Percentiles rank a stretch among this genome's conserved stretches.
These are phyloP conservation scores for Sugiyamaella grinbergsii DNA, from an alignment of 1,139 yeast genomes.

Conservation along the genomic window DNA sequence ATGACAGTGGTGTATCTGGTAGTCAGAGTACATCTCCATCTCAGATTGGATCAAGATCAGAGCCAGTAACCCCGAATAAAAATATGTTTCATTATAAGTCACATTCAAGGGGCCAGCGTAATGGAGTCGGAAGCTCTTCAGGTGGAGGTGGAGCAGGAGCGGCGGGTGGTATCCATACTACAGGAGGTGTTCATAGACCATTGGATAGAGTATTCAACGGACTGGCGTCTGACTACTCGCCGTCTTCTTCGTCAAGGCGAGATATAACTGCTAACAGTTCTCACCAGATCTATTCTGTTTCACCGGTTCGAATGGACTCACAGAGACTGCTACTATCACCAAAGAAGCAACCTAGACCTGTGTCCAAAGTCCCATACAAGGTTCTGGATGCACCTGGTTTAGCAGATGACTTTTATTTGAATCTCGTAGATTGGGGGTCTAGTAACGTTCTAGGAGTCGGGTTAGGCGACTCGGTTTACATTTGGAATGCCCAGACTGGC, in stretches of 20 bases:
- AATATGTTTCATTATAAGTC: constrained; percentile 40
- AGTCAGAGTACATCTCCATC: constrained; percentile 30
- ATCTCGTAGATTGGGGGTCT: constrained; percentile 94
- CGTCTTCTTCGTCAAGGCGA: constrained; percentile 14
- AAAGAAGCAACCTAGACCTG: constrained; percentile 72
- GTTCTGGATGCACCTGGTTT: constrained; percentile 96
- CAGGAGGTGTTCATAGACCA: constrained; percentile 15
- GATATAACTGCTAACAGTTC: constrained; percentile 28
- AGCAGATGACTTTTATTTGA: constrained; percentile 90
- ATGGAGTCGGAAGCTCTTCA: constrained; percentile 13
- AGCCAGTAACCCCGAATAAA: constrained; percentile 46
- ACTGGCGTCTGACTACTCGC: constrained; percentile 7
- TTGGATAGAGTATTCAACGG: constrained; percentile 13
- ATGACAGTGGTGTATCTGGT: background rate
- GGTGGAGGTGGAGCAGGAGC: constrained; percentile 15
- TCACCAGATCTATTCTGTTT: constrained; percentile 60
- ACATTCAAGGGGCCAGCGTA: constrained; percentile 28
- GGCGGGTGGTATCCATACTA: constrained; percentile 13
- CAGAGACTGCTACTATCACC: constrained; percentile 80
- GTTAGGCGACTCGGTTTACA: constrained; percentile 79
- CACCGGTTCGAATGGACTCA: constrained; percentile 89
- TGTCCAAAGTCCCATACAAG: constrained; percentile 85
- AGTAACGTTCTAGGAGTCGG: constrained; percentile 91
- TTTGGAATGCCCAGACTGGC: constrained; percentile 90
- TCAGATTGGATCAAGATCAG: constrained; percentile 38